Evolutionary conservation across 2,329 filamentous ascomycete species (phyloP), one percentile per base, ranked within the genome.

Genomic region (Monascus ruber): DNA sequence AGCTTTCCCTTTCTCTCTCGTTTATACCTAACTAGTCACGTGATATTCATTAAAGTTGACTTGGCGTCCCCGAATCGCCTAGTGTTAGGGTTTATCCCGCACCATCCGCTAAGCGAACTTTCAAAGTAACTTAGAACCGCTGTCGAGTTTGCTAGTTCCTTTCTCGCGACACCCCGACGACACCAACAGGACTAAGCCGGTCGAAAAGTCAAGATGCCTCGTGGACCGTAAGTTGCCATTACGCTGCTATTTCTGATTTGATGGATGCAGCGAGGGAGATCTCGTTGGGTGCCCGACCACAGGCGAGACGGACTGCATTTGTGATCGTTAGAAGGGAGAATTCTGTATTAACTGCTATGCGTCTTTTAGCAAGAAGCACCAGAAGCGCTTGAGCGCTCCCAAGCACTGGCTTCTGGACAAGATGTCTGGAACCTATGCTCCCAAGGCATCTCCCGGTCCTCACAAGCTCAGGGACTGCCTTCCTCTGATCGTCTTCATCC

Each of bases 391-490:
- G 69, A 91, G 85, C 74, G 91, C 91, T 69, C 91, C 91, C 68
- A 93, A 85, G 70, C 91, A 96, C 83, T 98, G 91, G 91, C 85
- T 98, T 69, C 79, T 98, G 71, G 91, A 98, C 85, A 98, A 98
- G 75, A 80, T 98, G 68, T 94, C 87, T 71, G 91, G 91, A 68
- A 76, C 78, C 72, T 89, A 80, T 66, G 77, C 77, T 50, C 76
- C 76, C 59, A 76, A 77, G 68, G 73, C 77, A 53, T 81, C 77
- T 46, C 72, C 77, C 52, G 91, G 91, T 85, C 91, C 91, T 72
- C 89, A 96, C 84, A 98, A 98, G 84, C 79, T 91, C 70, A 84
- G 91, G 70, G 91, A 98, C 76, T 96, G 89, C 77, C 82, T 98
- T 75, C 91, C 91, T 55, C 75, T 98, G 69, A 88, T 98, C 72